A percentile compares a stretch with the other conserved stretches of the same genome.
phyloP scores from a whole-genome alignment of 2,329 filamentous ascomycete genomes.

The Penicillium aurantiogriseum region DNA sequence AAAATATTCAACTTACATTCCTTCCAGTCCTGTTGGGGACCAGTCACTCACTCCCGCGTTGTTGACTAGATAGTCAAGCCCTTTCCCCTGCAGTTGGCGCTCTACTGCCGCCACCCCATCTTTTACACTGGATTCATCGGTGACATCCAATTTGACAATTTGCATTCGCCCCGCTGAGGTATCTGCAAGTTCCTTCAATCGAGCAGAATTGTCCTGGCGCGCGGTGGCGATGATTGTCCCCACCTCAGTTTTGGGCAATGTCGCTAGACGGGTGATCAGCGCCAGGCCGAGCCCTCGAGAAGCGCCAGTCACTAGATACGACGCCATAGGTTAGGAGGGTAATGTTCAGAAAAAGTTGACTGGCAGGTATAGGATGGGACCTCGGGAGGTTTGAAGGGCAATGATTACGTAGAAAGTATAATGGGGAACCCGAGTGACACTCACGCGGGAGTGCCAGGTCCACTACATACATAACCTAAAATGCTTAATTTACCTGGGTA shows the following conservation, averaged over 20 bases:
- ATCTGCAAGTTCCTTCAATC: constrained; percentile 37
- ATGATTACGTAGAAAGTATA: not conserved
- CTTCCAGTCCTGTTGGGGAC: constrained; percentile 15
- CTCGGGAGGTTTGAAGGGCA: not conserved
- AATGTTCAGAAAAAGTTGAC: too few species aligned
- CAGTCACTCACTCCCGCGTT: constrained; percentile 41
- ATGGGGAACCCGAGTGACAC: not conserved
- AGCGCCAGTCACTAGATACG: constrained; percentile 40
- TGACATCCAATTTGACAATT: constrained; percentile 41
- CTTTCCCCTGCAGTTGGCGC: constrained; percentile 34
- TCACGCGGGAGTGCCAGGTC: too few species aligned
- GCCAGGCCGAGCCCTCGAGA: constrained; percentile 40
- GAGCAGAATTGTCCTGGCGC: constrained; percentile 33
- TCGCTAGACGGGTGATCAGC: constrained; percentile 31
- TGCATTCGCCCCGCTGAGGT: constrained; percentile 37
- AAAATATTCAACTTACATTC: constrained; percentile 22
- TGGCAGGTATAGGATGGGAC: too few species aligned
- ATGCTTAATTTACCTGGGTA: not conserved
- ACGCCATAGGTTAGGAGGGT: constrained; percentile 28
- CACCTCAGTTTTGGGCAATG: constrained; percentile 35
- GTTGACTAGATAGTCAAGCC: constrained; percentile 50
- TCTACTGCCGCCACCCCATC: constrained; percentile 37
- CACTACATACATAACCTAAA: too few species aligned
- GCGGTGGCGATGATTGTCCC: constrained; percentile 44
- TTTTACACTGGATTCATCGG: constrained; percentile 34